These are phyloP conservation scores for Tolypocladium endophyticum DNA, from an alignment of 2,329 filamentous ascomycete species.

Conservation along the genomic window DNA sequence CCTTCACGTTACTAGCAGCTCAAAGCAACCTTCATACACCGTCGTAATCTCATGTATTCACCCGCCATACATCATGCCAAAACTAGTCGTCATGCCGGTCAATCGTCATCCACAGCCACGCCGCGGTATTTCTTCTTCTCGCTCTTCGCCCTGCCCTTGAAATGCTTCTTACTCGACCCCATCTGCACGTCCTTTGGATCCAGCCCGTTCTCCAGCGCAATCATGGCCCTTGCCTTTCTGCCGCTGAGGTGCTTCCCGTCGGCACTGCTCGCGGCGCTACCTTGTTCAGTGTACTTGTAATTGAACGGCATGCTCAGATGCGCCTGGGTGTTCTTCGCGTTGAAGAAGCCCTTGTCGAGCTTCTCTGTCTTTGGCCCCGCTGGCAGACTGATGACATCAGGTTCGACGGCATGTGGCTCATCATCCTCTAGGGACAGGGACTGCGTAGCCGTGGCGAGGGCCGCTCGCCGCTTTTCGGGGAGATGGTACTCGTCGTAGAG, in stretches of 20 bases:
- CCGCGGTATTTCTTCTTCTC: conserved; percentile 25
- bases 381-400: conserved; percentile 40
- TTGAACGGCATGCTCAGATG: conserved; percentile 75
- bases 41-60: not conserved
- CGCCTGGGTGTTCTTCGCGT: conserved; percentile 48
- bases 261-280: conserved; percentile 24
- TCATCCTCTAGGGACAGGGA: conserved; percentile 29
- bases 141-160: conserved; percentile 63
- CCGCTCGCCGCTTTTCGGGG: conserved; percentile 66
- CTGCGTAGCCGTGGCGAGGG: conserved; percentile 42
- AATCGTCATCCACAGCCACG: conserved; percentile 1
- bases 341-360: conserved; percentile 88
- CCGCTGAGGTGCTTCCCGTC: conserved; percentile 61
- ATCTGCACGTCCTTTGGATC: conserved; percentile 67
- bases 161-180: conserved; percentile 78
- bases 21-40: not conserved
- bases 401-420: conserved; percentile 19
- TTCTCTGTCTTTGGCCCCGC: conserved; percentile 63
- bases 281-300: conserved; percentile 80
- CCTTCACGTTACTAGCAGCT: not conserved
- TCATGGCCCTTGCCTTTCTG: conserved; percentile 69
- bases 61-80: not conserved
- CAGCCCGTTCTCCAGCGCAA: conserved; percentile 74
- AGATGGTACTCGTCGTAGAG: conserved; percentile 78
- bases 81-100: not conserved